Evolutionary conservation across 1,139 yeast species (phyloP), one percentile per base, ranked within the genome.

Genomic region (Dujonia santamariae): DNA sequence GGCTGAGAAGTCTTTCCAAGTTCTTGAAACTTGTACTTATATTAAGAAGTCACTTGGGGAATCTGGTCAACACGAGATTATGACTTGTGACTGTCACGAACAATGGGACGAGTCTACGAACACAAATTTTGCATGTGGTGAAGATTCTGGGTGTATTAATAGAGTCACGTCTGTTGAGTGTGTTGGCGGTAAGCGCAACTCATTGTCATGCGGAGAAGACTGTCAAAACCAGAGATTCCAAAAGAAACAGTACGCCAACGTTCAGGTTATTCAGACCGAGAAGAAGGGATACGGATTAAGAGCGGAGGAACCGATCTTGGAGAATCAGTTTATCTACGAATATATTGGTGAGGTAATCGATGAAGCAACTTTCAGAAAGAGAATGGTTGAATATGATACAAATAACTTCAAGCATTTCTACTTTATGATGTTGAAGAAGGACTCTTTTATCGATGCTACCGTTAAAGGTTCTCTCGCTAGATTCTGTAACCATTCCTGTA

Each of bases 351-450:
- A 92, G 55, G 95, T 92, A 20, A 83, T 92, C 26, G 87, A 83
- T 51, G 95, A 86, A 50, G 60, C 62, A 14, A 64, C 77, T 21
- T 92, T 90, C 56, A 68, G 87, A 37, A 67, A 69, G 35, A 72
- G 97, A 42, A 85, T 84, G 81, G 65, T 75, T 35, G 75, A 73
- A 31, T 92, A 92, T 56, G 94, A 85, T 51, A 58, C 67, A 23
- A 72, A 73, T 44, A 78, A 82, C n/a, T 72, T 83, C 45, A 79
- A 76, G 56, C 98, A 92, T 59, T 92, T 92, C 50, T 92, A 92
- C 58, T 92, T 92, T 58, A 92, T 92, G 98, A 88, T 88, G 97
- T 73, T 92, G 43, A 95, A 87, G 48, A 85, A 81, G 51, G 90
- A 88, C 42, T 92, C 92, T 51, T 92, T 87, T 53, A 86, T 92